Conservation (phyloP, 2,329 filamentous ascomycete species). For the Botrytis squamosa region DNA sequence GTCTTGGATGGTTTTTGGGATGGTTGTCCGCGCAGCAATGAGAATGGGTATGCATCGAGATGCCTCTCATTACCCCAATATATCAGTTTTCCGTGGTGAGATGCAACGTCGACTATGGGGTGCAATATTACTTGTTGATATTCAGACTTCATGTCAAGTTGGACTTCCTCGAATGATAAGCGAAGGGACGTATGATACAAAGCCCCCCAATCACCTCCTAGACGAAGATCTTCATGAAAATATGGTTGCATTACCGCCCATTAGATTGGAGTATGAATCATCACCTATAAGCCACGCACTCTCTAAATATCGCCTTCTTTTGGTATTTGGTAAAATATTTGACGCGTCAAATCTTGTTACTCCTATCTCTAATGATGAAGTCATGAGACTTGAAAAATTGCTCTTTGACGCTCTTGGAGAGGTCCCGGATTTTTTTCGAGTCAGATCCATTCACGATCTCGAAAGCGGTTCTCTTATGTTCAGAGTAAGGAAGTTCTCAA, state of each 20-base stretch:
- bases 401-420: constrained; percentile 47
- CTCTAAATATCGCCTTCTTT: constrained; percentile 49
- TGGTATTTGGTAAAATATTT: constrained; percentile 53
- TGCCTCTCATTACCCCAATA: constrained; percentile 47
- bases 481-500: constrained; percentile 49
- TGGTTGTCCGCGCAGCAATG: constrained; percentile 53
- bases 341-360: constrained; percentile 50
- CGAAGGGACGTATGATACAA: constrained; percentile 61
- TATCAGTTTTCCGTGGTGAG: constrained; percentile 54
- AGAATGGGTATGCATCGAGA: constrained; percentile 59
- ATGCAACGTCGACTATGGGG: constrained; percentile 63
- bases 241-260: constrained; percentile 53
- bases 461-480: constrained; percentile 46
- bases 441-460: constrained; percentile 48
- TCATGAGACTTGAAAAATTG: constrained; percentile 49
- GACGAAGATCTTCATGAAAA: constrained; percentile 64
- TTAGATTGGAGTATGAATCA: constrained; percentile 54
- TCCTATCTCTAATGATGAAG: constrained; percentile 49
- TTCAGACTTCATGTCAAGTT: constrained; percentile 64
- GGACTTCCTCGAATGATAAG: constrained; percentile 67
- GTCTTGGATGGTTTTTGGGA: constrained; percentile 52
- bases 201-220: constrained; percentile 58
- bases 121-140: constrained; percentile 56
- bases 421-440: constrained; percentile 49
- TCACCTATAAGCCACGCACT: constrained; percentile 56